These are phyloP conservation scores for Fusarium sp. DNA, from an alignment of 2,329 filamentous ascomycete species.

Conservation along the genomic window DNA sequence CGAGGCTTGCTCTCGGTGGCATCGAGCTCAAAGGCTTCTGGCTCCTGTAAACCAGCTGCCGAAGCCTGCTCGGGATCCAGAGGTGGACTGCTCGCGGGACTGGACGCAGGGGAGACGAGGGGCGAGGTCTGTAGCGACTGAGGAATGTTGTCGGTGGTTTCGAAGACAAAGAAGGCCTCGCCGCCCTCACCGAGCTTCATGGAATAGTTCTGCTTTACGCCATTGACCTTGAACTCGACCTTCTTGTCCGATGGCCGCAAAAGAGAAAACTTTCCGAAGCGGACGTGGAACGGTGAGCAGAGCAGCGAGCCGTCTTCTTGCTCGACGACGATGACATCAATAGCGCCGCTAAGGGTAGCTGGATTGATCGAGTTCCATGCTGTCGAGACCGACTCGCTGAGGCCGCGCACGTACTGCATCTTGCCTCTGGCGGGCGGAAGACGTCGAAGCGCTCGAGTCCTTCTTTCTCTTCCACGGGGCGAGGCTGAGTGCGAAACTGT, in stretches of 20 bases:
- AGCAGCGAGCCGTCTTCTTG: constrained; percentile 90
- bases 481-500: constrained; percentile 8
- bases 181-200: constrained; percentile 99
- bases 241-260: constrained; percentile 97
- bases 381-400: constrained; percentile 95
- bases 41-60: constrained; percentile 68
- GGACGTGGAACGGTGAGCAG: constrained; percentile 98
- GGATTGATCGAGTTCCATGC: constrained; percentile 99
- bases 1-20: constrained; percentile 50
- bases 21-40: constrained; percentile 77
- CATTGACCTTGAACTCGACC: constrained; percentile 97
- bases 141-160: constrained; percentile 93
- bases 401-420: constrained; percentile 98
- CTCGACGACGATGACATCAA: constrained; percentile 98
- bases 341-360: constrained; percentile 94
- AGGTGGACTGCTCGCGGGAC: constrained; percentile 88
- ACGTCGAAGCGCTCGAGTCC: constrained; percentile 6
- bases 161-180: constrained; percentile 98
- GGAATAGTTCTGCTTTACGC: constrained; percentile 88
- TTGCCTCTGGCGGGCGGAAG: constrained; percentile 34
- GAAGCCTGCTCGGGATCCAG: constrained; percentile 56
- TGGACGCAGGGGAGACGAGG: constrained; percentile 88
- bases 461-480: not conserved
- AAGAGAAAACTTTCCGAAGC: constrained; percentile 98
- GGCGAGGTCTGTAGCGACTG: constrained; percentile 94